Conservation (phyloP, 179 eudicot genomes). For the Corrigiola litoralis region DNA sequence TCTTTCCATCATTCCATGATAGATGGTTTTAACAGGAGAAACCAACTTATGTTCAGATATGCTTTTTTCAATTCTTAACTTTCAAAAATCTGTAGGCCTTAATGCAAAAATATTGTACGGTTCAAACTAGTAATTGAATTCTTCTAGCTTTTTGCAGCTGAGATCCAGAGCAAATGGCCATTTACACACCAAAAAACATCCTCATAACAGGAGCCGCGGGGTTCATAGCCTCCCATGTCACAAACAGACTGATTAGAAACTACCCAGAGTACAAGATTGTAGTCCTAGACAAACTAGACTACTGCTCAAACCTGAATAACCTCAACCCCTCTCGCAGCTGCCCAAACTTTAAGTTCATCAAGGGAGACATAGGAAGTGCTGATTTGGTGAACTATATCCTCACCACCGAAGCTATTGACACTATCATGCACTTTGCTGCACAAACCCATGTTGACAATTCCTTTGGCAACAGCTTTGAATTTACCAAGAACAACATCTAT, state of each 20-base stretch:
- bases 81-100: too few relatives aligned
- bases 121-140: too few relatives aligned
- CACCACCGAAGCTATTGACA: constrained; percentile 38
- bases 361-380: constrained; percentile 40
- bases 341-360: constrained; percentile 39
- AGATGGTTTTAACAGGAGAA: too few relatives aligned
- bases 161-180: not conserved
- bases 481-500: constrained; percentile 39
- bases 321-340: constrained; percentile 33
- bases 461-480: constrained; percentile 37
- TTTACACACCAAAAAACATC: constrained; percentile 19
- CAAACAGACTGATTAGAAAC: constrained; percentile 28
- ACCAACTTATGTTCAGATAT: too few relatives aligned
- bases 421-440: constrained; percentile 50
- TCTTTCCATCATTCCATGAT: too few relatives aligned
- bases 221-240: constrained; percentile 33
- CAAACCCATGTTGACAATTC: constrained; percentile 52
- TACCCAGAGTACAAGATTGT: constrained; percentile 39
- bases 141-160: too few relatives aligned
- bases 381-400: constrained; percentile 37
- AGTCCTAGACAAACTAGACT: constrained; percentile 45
- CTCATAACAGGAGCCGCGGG: constrained; percentile 37
- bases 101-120: too few relatives aligned
- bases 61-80: too few relatives aligned
- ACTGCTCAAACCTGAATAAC: constrained; percentile 42